phyloP scores from a whole-genome alignment of 2,329 filamentous ascomycete genomes.

The Pseudocercospora macadamiae region DNA sequence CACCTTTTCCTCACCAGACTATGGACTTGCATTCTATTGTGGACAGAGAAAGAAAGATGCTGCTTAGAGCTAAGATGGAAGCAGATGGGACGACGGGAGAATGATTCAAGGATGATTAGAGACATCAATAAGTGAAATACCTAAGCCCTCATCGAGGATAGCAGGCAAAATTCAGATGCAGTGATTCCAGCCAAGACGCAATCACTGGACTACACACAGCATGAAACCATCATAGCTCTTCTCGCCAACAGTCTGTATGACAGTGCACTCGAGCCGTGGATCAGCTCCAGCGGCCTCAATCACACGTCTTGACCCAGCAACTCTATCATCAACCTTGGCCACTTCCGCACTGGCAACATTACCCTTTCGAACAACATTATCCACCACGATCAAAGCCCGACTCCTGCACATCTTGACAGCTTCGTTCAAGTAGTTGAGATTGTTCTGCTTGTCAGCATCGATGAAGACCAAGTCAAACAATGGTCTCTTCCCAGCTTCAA shows the following conservation, averaged over 20 bases:
- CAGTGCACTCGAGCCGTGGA: constrained; percentile 45
- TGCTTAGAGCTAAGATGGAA: constrained; percentile 17
- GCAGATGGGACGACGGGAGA: not conserved
- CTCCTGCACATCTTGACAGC: constrained; percentile 22
- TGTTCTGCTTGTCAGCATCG: constrained; percentile 32
- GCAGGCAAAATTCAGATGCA: not conserved
- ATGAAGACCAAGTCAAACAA: constrained; percentile 33
- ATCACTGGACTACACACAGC: not conserved
- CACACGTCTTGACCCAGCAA: constrained; percentile 36
- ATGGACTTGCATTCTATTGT: constrained; percentile 34
- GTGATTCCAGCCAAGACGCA: no score
- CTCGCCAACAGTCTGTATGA: constrained; percentile 52
- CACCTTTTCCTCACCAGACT: constrained; percentile 54
- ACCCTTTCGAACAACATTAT: constrained; percentile 37
- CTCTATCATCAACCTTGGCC: constrained; percentile 33
- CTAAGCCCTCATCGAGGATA: no score
- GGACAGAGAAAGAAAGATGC: constrained; percentile 33
- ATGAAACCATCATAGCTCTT: constrained; percentile 52
- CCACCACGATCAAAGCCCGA: constrained; percentile 25
- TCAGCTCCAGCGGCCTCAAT: constrained; percentile 50
- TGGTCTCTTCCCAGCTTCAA: constrained; percentile 21
- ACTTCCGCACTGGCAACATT: constrained; percentile 16
- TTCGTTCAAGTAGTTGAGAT: constrained; percentile 25
- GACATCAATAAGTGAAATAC: no score
- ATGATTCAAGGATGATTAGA: no score